A percentile compares a stretch with the other conserved stretches of the same genome.
Evolutionary conservation across 345 rosid species (phyloP).

Genomic region (Murraya paniculata): DNA sequence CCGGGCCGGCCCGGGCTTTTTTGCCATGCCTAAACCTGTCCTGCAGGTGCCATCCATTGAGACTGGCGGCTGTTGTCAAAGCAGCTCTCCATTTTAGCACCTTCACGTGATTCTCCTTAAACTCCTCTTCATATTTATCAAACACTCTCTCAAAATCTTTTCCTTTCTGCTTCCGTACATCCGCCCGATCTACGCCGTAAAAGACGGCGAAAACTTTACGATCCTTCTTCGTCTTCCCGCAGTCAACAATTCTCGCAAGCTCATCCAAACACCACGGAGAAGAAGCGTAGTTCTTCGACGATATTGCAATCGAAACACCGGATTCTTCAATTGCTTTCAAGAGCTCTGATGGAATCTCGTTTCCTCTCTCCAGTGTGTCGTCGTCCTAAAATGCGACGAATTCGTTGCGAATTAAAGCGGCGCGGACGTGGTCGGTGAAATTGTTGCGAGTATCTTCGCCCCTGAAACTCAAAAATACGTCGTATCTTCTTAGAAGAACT

Average conservation of each 20-base stretch:
- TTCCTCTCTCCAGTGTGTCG: not conserved
- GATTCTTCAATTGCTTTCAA: not conserved
- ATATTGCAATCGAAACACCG: not conserved
- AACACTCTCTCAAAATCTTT: not conserved
- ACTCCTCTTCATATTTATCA: not conserved
- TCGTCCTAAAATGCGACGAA: not conserved
- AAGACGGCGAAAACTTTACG: not conserved
- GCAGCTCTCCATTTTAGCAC: not conserved
- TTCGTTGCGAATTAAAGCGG: not conserved
- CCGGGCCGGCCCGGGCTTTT: no score
- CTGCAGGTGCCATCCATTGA: not conserved
- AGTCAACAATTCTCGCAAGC: not conserved
- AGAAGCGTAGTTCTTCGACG: not conserved
- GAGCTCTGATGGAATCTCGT: not conserved
- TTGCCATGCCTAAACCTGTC: no score
- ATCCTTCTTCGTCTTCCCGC: not conserved
- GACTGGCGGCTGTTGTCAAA: not conserved
- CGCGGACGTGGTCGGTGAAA: not conserved
- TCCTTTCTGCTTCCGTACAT: not conserved
- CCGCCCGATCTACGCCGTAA: not conserved
- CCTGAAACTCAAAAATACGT: not conserved
- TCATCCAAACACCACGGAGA: not conserved
- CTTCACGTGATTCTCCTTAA: not conserved
- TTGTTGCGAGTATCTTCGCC: not conserved
- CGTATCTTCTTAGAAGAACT: not conserved